These are phyloP conservation scores for Trichoderma sp. DNA, from an alignment of 2,329 filamentous ascomycete species.

Conservation along the genomic window DNA sequence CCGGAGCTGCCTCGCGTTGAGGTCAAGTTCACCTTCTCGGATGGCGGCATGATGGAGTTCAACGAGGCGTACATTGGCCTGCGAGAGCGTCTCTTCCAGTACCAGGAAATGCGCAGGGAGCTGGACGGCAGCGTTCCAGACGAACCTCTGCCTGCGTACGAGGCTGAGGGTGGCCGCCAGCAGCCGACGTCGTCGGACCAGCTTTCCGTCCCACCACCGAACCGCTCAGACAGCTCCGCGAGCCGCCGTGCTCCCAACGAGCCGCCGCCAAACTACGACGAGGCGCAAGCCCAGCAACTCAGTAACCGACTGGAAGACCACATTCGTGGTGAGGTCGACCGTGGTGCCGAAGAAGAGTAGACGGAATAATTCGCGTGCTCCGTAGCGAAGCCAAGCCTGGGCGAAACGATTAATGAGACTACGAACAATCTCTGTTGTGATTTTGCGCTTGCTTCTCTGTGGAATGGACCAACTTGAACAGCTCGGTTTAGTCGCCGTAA, in stretches of 20 bases:
- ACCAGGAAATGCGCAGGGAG: slow-evolving; percentile 70
- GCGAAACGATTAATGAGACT: slow-evolving; percentile 14
- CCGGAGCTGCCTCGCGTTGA: slow-evolving; percentile 70
- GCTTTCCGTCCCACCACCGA: slow-evolving; percentile 28
- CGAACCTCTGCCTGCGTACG: slow-evolving; percentile 86
- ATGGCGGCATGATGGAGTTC: slow-evolving; percentile 93
- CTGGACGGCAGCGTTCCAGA: slow-evolving; percentile 69
- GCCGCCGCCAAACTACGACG: slow-evolving; percentile 88
- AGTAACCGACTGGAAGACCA: slow-evolving; percentile 64
- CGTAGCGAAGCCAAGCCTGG: slow-evolving; percentile 14
- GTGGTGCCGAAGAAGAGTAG: slow-evolving; percentile 36
- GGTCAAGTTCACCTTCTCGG: slow-evolving; percentile 84
- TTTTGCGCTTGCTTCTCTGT: slow-evolving; percentile 13
- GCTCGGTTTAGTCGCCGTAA: slow-evolving; percentile 4
- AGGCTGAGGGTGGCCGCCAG: slow-evolving; percentile 49
- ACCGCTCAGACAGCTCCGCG: slow-evolving; percentile 38
- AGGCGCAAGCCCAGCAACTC: slow-evolving; percentile 73
- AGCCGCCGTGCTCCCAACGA: slow-evolving; percentile 58
- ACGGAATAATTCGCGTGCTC: background rate
- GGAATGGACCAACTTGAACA: background rate
- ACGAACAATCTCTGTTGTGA: slow-evolving; percentile 14
- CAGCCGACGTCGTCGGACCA: slow-evolving; percentile 23
- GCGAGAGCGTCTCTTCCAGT: slow-evolving; percentile 79
- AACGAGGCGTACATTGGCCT: slow-evolving; percentile 78
- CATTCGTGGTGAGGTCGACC: slow-evolving; percentile 70